phyloP scores from a whole-genome alignment of 2,329 filamentous ascomycete species.

The Stachybotrys echinatus region DNA sequence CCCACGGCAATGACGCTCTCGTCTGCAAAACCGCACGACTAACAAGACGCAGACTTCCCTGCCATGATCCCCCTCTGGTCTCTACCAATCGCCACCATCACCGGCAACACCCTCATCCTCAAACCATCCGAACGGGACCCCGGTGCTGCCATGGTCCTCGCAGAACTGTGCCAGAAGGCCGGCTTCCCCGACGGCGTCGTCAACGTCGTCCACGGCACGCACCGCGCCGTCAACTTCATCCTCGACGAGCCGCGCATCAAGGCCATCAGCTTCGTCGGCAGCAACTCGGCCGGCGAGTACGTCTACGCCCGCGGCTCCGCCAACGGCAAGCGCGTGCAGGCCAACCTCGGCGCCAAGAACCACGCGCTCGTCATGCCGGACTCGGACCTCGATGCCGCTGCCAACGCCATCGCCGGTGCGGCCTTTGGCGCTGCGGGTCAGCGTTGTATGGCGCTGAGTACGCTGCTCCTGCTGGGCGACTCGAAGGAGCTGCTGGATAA shows the following conservation, averaged over 20 bases:
- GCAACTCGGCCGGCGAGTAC: slow-evolving; percentile 78
- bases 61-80: slow-evolving; percentile 84
- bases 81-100: slow-evolving; percentile 71
- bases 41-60: slow-evolving; percentile 48
- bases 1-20: too few species aligned
- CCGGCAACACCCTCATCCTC: slow-evolving; percentile 71
- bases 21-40: too few species aligned
- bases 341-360: slow-evolving; percentile 79
- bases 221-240: slow-evolving; percentile 73
- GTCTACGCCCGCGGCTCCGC: slow-evolving; percentile 68
- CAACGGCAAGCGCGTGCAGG: slow-evolving; percentile 77
- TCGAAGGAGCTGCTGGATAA: slow-evolving; percentile 72
- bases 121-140: slow-evolving; percentile 79
- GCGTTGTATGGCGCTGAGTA: slow-evolving; percentile 76
- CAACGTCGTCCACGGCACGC: slow-evolving; percentile 70
- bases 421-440: slow-evolving; percentile 78
- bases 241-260: slow-evolving; percentile 74
- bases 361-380: slow-evolving; percentile 74
- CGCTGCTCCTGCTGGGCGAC: slow-evolving; percentile 68
- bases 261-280: slow-evolving; percentile 74
- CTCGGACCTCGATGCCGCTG: slow-evolving; percentile 74
- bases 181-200: slow-evolving; percentile 72
- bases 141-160: slow-evolving; percentile 73
- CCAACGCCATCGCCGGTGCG: slow-evolving; percentile 74
- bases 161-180: slow-evolving; percentile 67